Base-by-base conservation (phyloP, 768 basidiomycete species). In the Tylopilus plumbeoviolaceoides region DNA sequence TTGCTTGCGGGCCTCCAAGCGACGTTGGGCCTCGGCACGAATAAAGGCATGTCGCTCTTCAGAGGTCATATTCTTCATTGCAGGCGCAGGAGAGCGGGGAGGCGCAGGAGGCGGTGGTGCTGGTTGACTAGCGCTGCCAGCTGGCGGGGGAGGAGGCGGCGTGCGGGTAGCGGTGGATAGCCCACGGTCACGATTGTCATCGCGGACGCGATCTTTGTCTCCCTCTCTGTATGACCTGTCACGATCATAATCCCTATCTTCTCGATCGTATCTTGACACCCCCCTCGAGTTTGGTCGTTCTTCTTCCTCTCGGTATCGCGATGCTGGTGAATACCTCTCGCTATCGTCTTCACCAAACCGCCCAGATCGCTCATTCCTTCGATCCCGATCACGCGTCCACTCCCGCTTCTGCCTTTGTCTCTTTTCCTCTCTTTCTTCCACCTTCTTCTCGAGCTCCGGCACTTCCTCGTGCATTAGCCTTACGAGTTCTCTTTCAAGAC, bases 381-480 rank as follows among this genome's bases (percentile, higher is more conserved):
- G 72, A 67, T 98, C 94, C 39, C 95, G 76, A 33, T 91, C 88
- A 50, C 87, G 75, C 1, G 79, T 73, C 78, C 87, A 87, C 41
- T 91, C 85, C 35, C 91, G 74, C 60, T 85, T 85, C 63, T 97
- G 91, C 60, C 82, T 75, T 56, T 87, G 83, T 65, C 79, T 85
- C 58, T 84, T 76, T 55, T 85, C 84, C 44, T 95, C 90, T 42
- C 89, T 71, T 14, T 83, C 84, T 63, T 90, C 83, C 45, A 97
- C 83, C 66, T 82, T 84, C 58, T 85, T 78, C 70, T 98, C 94
- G 7, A 99, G 79, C 50, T 92, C 91, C 0, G 97, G 97, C 5
- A 99, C 76, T 43, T 87, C 81, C 64, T 95, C 92, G 63, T 98
- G 94, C 84, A 90, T 82, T 48, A 99, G 73, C 43, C 78, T 75